phyloP scores from a whole-genome alignment of 805 yeast species.

The Starmerella ratchasimensis region DNA sequence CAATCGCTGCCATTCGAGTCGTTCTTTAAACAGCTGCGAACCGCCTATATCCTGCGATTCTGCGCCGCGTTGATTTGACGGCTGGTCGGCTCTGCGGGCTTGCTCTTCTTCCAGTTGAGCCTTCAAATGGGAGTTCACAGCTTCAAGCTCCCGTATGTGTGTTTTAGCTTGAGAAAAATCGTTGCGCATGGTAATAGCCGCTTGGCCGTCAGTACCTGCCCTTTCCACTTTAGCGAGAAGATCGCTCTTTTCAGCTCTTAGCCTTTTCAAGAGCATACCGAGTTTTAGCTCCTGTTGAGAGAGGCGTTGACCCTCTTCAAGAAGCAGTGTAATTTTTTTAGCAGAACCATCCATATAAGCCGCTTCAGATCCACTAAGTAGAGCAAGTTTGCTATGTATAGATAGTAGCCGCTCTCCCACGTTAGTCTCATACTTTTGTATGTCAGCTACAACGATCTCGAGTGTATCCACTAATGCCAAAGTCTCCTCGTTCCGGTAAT shows the following conservation, averaged over 20 bases:
- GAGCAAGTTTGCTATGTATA: conserved; percentile 11
- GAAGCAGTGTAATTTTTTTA: conserved; percentile 45
- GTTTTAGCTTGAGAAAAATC: conserved; percentile 13
- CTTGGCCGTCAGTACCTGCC: background rate
- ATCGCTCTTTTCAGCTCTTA: conserved; percentile 39
- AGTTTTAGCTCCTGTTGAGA: conserved; percentile 44
- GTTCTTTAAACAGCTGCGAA: conserved; percentile 59
- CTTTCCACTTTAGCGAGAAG: conserved; percentile 22
- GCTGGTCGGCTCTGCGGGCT: conserved; percentile 18
- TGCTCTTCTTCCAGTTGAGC: conserved; percentile 37
- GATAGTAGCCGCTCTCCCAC: conserved; percentile 8
- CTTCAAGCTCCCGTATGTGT: conserved; percentile 21
- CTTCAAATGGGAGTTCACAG: conserved; percentile 54
- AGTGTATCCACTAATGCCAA: conserved; percentile 11
- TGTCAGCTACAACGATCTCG: conserved; percentile 3
- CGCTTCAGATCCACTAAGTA: conserved; percentile 5
- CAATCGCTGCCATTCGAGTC: conserved; percentile 69
- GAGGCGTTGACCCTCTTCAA: conserved; percentile 29
- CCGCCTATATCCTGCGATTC: conserved; percentile 30
- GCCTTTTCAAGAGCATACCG: conserved; percentile 49
- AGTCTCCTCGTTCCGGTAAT: conserved; percentile 9
- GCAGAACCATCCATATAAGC: conserved; percentile 28
- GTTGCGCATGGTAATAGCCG: background rate
- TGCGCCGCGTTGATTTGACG: background rate
- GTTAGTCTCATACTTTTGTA: conserved; percentile 2